Conservation (phyloP, 345 rosid genomes). For the Geranium brycei region DNA sequence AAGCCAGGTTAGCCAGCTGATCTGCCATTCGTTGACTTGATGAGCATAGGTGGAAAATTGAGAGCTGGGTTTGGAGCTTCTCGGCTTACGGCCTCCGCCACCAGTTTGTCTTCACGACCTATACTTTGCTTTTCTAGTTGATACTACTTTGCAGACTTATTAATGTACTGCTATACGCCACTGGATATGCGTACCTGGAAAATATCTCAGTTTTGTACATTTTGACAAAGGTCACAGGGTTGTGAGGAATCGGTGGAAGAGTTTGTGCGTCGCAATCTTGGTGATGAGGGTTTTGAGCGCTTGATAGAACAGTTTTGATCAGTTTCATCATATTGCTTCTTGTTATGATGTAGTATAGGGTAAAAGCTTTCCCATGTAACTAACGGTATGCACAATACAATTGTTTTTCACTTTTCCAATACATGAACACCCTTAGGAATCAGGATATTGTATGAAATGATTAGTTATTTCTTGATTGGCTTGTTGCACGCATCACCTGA, state of each 20-base stretch:
- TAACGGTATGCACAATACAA: no score
- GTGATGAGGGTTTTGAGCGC: conserved; percentile 86
- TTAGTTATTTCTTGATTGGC: not conserved
- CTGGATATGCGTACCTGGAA: conserved; percentile 15
- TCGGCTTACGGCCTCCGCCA: conserved; percentile 77
- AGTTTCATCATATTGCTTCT: not conserved
- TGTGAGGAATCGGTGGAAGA: conserved; percentile 89
- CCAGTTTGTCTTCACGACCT: conserved; percentile 53
- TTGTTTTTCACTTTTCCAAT: no score
- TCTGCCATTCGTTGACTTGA: conserved; percentile 64
- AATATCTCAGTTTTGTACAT: not conserved
- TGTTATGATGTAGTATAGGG: no score
- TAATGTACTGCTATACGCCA: conserved; percentile 30
- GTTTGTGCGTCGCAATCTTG: conserved; percentile 90
- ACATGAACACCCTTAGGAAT: no score
- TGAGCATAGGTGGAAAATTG: conserved; percentile 81
- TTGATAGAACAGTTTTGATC: conserved; percentile 47
- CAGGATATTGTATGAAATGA: no score
- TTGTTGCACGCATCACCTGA: not conserved
- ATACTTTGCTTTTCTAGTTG: not conserved
- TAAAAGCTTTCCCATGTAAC: no score
- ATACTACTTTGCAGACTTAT: conserved; percentile 67
- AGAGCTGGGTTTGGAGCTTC: conserved; percentile 79
- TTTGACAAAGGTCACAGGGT: conserved; percentile 86
- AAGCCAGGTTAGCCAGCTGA: conserved; percentile 34